phyloP scores from a whole-genome alignment of 768 basidiomycete species.

The Collybiopsis luxurians region DNA sequence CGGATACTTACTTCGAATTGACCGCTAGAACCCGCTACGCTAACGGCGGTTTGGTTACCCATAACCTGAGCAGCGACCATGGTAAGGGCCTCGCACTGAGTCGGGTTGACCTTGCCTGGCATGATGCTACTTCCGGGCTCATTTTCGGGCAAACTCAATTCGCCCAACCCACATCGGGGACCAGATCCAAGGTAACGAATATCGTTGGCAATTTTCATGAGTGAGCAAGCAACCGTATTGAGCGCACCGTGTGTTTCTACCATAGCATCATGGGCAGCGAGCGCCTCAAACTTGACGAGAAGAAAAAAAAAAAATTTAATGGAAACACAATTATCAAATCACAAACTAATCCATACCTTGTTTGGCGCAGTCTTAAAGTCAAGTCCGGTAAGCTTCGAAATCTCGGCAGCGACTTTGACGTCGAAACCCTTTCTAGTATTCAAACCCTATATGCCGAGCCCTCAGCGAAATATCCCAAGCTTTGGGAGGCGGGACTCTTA shows the following conservation, averaged over 20 bases:
- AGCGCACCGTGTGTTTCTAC: conserved; percentile 97
- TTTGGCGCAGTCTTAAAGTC: conserved; percentile 96
- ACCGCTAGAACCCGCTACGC: conserved; percentile 89
- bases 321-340: not conserved
- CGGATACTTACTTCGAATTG: conserved; percentile 82
- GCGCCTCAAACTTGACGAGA: conserved; percentile 80
- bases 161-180: conserved; percentile 95
- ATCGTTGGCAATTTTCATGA: conserved; percentile 99
- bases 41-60: conserved; percentile 93
- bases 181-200: conserved; percentile 97
- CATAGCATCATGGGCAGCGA: conserved; percentile 97
- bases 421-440: conserved; percentile 98
- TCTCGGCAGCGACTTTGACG: conserved; percentile 87
- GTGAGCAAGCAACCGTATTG: conserved; percentile 92
- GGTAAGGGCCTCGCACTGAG: conserved; percentile 97
- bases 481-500: too few relatives aligned
- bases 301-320: not conserved
- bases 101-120: conserved; percentile 99
- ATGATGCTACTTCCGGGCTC: conserved; percentile 99
- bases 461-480: not conserved
- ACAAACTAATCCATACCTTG: conserved; percentile 55
- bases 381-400: conserved; percentile 87
- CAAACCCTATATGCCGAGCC: conserved; percentile 59
- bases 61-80: conserved; percentile 99
- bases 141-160: conserved; percentile 93